Evolutionary conservation across 2,329 filamentous ascomycete genomes (phyloP), one percentile per base, ranked within the genome.

Genomic region (Pestalotiopsis sp.): DNA sequence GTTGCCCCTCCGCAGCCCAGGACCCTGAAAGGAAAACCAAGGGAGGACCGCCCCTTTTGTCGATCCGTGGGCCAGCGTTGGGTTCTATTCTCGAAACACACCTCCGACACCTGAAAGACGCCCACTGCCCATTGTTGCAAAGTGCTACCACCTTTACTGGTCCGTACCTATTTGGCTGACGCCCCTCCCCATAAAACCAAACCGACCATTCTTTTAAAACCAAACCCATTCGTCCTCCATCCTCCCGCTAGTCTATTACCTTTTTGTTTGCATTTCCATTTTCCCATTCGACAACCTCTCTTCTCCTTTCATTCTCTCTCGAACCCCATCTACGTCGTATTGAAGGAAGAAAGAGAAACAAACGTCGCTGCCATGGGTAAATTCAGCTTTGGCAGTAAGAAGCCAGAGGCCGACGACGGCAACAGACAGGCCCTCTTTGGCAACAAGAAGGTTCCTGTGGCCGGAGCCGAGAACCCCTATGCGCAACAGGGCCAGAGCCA

Each of bases 351-450:
- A n/a, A 59, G 25, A 59, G 13, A 27, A 59, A 36, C 57, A 59
- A 59, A 59, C 45, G 4, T 7, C 38, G 62, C 12, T 14, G 79
- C 70, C 70, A 91, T 91, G 88, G 87, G 85, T 81, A 89, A 87
- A 74, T 89, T 90, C 73, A 85, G 86, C 63, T 85, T 89, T 72
- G 57, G 57, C 57, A 83, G 87, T 71, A 88, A 86, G 80, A 90
- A 88, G 76, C 78, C 77, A 63, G 82, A 85, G 66, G 86, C 86
- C 59, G 80, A 80, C 68, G 76, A 80, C 67, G 9, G 17, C 27
- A 84, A 79, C 72, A 83, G 85, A 68, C 80, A 81, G 72, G 84
- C 86, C 60, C 82, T 88, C 65, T 88, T 89, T 74, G 81, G 85
- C 72, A 81, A 83, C 72, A 88, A 87, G 81, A 88, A 86, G 76